Evolutionary conservation across 306 rosid species (phyloP).

Genomic region (Cajanus cajan): DNA sequence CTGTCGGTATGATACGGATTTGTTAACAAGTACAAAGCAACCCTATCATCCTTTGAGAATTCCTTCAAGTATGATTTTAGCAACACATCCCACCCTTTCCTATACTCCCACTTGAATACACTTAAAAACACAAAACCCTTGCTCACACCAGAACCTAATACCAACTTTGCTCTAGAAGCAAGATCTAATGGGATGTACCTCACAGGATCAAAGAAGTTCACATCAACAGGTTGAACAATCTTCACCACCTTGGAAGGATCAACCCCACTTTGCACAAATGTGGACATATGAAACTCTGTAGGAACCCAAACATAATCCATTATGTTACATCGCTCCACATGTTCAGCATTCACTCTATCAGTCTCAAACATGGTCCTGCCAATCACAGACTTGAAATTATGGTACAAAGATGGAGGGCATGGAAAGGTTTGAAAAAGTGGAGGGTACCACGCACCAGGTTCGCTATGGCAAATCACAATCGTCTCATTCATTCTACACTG

Average conservation of each 20-base stretch:
- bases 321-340: slow-evolving; percentile 55
- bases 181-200: slow-evolving; percentile 54
- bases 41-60: slow-evolving; percentile 53
- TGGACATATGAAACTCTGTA: slow-evolving; percentile 65
- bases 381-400: slow-evolving; percentile 63
- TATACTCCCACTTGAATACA: slow-evolving; percentile 82
- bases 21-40: slow-evolving; percentile 62
- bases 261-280: slow-evolving; percentile 73
- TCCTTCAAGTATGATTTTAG: slow-evolving; percentile 65
- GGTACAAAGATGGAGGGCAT: slow-evolving; percentile 69
- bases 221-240: slow-evolving; percentile 85
- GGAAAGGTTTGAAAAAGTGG: slow-evolving; percentile 70
- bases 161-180: slow-evolving; percentile 42
- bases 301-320: slow-evolving; percentile 96
- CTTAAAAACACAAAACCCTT: slow-evolving; percentile 61
- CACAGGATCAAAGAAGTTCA: slow-evolving; percentile 70
- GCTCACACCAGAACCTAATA: slow-evolving; percentile 41
- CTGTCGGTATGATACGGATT: slow-evolving; percentile 80
- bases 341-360: slow-evolving; percentile 60
- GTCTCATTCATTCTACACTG: slow-evolving; percentile 63
- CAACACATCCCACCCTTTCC: slow-evolving; percentile 94
- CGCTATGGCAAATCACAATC: slow-evolving; percentile 78
- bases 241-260: slow-evolving; percentile 75
- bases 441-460: slow-evolving; percentile 91
- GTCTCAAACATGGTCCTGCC: slow-evolving; percentile 91